Conservation (phyloP, 2,329 filamentous ascomycete genomes). For the Fusarium sororula region DNA sequence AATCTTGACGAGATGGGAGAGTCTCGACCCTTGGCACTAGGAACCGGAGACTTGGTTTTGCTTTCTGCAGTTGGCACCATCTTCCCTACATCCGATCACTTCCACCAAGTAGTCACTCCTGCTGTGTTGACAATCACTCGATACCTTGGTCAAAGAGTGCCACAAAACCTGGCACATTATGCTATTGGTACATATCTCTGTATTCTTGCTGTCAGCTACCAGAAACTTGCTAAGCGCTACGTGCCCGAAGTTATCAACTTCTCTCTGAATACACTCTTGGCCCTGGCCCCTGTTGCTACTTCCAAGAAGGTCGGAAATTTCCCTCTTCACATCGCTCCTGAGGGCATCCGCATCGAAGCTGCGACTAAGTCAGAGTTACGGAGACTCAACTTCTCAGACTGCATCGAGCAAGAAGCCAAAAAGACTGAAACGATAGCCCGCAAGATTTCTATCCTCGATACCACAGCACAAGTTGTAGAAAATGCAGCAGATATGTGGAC, state of each 20-base stretch:
- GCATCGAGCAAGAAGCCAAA: slow-evolving; percentile 52
- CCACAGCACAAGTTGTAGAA: slow-evolving; percentile 72
- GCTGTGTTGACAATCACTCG: slow-evolving; percentile 85
- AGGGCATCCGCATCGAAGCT: slow-evolving; percentile 60
- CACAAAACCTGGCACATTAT: slow-evolving; percentile 71
- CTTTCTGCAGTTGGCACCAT: slow-evolving; percentile 84
- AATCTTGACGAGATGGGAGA: slow-evolving; percentile 69
- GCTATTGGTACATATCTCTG: slow-evolving; percentile 81
- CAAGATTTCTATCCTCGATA: slow-evolving; percentile 69
- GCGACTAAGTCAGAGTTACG: slow-evolving; percentile 54
- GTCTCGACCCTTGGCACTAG: slow-evolving; percentile 61
- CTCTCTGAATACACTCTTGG: slow-evolving; percentile 75
- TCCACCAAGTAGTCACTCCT: slow-evolving; percentile 93
- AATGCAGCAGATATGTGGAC: slow-evolving; percentile 78
- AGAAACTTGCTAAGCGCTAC: slow-evolving; percentile 84
- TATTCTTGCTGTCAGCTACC: slow-evolving; percentile 83
- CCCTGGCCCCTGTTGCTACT: slow-evolving; percentile 67
- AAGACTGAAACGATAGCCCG: slow-evolving; percentile 45
- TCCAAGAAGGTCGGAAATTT: slow-evolving; percentile 63
- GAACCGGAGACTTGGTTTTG: slow-evolving; percentile 79
- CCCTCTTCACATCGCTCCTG: slow-evolving; percentile 66
- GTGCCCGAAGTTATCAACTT: slow-evolving; percentile 90
- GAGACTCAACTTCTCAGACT: slow-evolving; percentile 69
- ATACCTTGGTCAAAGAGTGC: slow-evolving; percentile 81
- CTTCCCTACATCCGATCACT: slow-evolving; percentile 96